phyloP scores from a whole-genome alignment of 208 protist genomes.

The Leishmania gerbilli region DNA sequence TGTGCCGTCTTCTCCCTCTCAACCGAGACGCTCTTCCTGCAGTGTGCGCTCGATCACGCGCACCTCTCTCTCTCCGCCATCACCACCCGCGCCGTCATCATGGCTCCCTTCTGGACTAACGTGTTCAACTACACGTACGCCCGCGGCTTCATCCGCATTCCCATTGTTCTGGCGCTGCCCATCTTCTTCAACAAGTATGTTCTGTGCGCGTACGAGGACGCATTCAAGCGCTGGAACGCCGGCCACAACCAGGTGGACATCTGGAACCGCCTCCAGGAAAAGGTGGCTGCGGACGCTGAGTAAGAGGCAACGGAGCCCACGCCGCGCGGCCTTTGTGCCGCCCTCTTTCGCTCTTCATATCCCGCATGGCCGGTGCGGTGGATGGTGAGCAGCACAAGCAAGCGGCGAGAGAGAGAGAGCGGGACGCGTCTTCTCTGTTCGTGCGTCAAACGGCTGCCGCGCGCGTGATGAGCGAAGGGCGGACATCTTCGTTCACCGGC shows the following conservation, averaged over 20 bases:
- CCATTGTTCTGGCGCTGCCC: constrained; percentile 72
- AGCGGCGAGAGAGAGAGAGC: background rate
- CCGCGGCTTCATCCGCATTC: constrained; percentile 84
- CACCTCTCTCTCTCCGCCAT: background rate
- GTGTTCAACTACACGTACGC: constrained; percentile 85
- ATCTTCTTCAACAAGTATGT: constrained; percentile 90
- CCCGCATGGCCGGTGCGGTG: background rate
- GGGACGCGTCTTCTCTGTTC: background rate
- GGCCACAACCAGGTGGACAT: constrained; percentile 88
- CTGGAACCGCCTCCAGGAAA: constrained; percentile 83
- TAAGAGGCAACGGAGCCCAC: background rate
- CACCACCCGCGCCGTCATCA: constrained; percentile 3
- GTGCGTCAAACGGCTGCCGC: background rate
- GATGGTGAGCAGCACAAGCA: background rate
- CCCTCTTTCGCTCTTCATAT: background rate
- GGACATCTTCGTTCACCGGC: background rate
- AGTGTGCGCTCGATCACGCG: background rate
- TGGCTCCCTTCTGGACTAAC: constrained; percentile 78
- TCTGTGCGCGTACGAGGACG: constrained; percentile 63
- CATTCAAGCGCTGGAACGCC: constrained; percentile 77
- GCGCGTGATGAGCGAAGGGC: background rate
- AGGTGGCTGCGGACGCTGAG: constrained; percentile 63
- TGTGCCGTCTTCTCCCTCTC: background rate
- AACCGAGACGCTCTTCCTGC: background rate
- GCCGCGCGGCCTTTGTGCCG: background rate